Evolutionary conservation across 768 basidiomycete genomes (phyloP).

Genomic region (Cystobasidium ongulense): DNA sequence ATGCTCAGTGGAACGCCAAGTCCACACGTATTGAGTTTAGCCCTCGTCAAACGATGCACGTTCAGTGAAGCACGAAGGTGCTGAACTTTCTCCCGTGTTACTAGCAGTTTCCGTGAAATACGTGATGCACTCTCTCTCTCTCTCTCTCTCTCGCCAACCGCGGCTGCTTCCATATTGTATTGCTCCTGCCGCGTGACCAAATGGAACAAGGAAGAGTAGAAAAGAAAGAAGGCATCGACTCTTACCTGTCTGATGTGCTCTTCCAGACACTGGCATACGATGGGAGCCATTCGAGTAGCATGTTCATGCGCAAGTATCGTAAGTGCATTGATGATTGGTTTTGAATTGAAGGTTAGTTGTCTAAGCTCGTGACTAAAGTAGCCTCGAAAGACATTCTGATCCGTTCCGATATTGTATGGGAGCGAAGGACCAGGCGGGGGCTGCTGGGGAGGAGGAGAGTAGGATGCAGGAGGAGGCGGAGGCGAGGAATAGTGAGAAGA

Average conservation of each 20-base stretch:
- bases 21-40: no score
- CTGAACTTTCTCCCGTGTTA: no score
- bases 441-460: constrained; percentile 22
- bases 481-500: constrained; percentile 28
- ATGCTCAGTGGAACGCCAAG: no score
- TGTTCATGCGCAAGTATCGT: constrained; percentile 89
- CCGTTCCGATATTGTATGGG: constrained; percentile 40
- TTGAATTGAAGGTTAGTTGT: constrained; percentile 84
- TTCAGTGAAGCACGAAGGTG: neutral
- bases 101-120: no score
- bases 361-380: constrained; percentile 66
- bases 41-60: no score
- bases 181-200: neutral
- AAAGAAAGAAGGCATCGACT: neutral
- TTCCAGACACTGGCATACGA: constrained; percentile 73
- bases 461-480: neutral
- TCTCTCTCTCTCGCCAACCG: no score
- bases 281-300: constrained; percentile 59
- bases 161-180: neutral
- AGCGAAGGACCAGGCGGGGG: constrained; percentile 33
- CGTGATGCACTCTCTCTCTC: no score
- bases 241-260: constrained; percentile 33
- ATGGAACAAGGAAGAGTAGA: neutral
- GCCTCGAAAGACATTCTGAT: constrained; percentile 66
- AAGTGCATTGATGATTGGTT: constrained; percentile 82